Base-by-base conservation (phyloP, 306 rosid species). In the Rosa chinensis region DNA sequence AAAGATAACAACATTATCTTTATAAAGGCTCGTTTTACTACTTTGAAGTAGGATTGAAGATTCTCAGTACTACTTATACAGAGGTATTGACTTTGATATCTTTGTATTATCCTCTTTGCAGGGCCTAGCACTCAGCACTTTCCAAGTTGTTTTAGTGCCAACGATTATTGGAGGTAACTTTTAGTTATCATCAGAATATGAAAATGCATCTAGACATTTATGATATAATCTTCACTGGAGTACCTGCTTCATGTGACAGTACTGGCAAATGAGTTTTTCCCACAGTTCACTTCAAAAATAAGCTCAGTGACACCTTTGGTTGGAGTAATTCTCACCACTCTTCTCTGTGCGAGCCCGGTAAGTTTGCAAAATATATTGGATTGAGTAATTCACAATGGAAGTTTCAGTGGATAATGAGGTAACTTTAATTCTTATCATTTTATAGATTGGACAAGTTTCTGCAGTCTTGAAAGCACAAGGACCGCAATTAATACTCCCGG, bases 101-200 rank as follows among this genome's bases (percentile, higher is more conserved):
- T 80, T 2, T 50, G 42, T 74, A 75, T 39, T 76, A 66, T 66
- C 64, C 70, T 71, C 82, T 78, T 77, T 80, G 68, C 91, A 95
- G 98, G 98, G 97, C 52, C 88, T 91, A 64, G 96, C 96, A 49
- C 62, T 95, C 72, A 95, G 98, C 79, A 95, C 99, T 78, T 92
- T 95, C 88, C 99, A 95, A 87, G 99, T 95, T 85, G 99, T 95
- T 79, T 83, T 95, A 85, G 85, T 95, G 78, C 99, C 99, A 78
- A 92, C 96, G 17, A 10, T 90, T 53, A 77, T 95, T 73, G 99
- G 99, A 90, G 99, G 99, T 95, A 89, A 86, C 83, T 73, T 56
- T 78, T n/a, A 56, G 17, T 68, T 58, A 63, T 44, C n/a, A 43
- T 66, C 42, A 23, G 62, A 66, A 48, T 82, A 73, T 32, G 72